A percentile compares a stretch with the other conserved stretches of the same genome.
Evolutionary conservation across 371 early-diverging fungal genomes (phyloP).

Genomic region (Chytridium lagenaria): DNA sequence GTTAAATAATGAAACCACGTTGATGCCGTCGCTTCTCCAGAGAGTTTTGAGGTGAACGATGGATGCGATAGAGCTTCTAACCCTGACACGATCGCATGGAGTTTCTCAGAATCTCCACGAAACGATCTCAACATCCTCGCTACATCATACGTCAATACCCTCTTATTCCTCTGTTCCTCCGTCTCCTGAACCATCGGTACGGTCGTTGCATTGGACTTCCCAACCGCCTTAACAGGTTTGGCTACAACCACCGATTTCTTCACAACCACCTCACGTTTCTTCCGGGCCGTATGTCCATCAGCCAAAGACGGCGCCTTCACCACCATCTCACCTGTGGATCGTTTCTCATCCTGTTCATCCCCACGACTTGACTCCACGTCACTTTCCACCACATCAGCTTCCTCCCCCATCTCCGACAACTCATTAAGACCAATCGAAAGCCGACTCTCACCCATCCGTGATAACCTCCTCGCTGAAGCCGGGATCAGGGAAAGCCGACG

Average conservation of each 20-base stretch:
- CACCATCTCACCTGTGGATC: neutral
- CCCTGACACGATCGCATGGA: slow-evolving; percentile 34
- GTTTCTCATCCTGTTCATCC: neutral
- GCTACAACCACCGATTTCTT: neutral
- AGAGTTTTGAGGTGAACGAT: neutral
- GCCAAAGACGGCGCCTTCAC: slow-evolving; percentile 3
- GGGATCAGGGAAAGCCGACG: slow-evolving; percentile 6
- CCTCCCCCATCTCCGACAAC: neutral
- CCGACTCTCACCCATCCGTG: neutral
- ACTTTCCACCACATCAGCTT: too few relatives aligned
- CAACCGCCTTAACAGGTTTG: neutral
- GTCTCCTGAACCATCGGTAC: slow-evolving; percentile 24
- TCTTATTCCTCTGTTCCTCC: slow-evolving; percentile 37
- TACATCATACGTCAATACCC: slow-evolving; percentile 36
- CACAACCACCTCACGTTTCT: neutral
- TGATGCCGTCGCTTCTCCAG: neutral
- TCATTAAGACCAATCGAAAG: neutral
- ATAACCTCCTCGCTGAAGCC: neutral
- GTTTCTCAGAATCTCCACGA: slow-evolving; percentile 36
- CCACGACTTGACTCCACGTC: neutral
- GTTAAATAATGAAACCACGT: neutral
- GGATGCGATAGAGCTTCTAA: slow-evolving; percentile 25
- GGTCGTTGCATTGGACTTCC: neutral
- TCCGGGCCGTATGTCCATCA: neutral
- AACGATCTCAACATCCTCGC: slow-evolving; percentile 32